These are phyloP conservation scores for Fusarium sp. DNA, from an alignment of 2,329 filamentous ascomycete genomes.

Conservation along the genomic window DNA sequence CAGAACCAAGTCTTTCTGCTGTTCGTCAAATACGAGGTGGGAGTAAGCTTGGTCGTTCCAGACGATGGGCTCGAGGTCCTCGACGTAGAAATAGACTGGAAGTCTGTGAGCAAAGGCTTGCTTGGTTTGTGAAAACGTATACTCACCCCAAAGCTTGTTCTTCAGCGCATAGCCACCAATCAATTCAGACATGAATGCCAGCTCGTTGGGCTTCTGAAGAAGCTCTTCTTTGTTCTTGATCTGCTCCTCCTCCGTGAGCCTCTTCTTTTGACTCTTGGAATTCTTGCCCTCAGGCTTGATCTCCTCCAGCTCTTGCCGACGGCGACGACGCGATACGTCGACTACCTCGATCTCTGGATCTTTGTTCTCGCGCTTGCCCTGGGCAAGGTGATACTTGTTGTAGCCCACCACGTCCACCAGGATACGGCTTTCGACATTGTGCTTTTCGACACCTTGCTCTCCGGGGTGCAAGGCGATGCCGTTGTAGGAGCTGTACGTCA, in stretches of 20 bases:
- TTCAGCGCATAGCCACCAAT: slow-evolving; percentile 59
- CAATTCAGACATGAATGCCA: slow-evolving; percentile 56
- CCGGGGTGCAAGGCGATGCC: slow-evolving; percentile 52
- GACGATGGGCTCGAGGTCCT: slow-evolving; percentile 55
- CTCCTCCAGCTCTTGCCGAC: slow-evolving; percentile 17
- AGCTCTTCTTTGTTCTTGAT: slow-evolving; percentile 54
- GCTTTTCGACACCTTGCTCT: slow-evolving; percentile 37
- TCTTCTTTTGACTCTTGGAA: slow-evolving; percentile 32
- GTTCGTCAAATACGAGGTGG: slow-evolving; percentile 59
- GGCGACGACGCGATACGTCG: slow-evolving; percentile 12
- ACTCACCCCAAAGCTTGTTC: slow-evolving; percentile 59
- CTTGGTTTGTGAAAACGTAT: not conserved
- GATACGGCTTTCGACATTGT: slow-evolving; percentile 56
- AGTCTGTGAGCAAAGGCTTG: slow-evolving; percentile 11
- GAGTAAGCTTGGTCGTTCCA: slow-evolving; percentile 60
- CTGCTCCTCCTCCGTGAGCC: slow-evolving; percentile 51
- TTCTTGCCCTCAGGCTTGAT: slow-evolving; percentile 10
- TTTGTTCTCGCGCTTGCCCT: slow-evolving; percentile 51
- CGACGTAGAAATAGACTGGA: slow-evolving; percentile 52
- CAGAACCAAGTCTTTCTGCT: slow-evolving; percentile 60
- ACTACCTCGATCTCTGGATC: slow-evolving; percentile 46
- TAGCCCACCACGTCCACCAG: slow-evolving; percentile 56
- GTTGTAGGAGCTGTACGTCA: slow-evolving; percentile 56
- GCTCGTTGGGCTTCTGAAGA: slow-evolving; percentile 51
- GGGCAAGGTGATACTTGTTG: slow-evolving; percentile 54